Evolutionary conservation across 2,329 filamentous ascomycete genomes (phyloP).

Genomic region (Lasiodiplodia citricola): DNA sequence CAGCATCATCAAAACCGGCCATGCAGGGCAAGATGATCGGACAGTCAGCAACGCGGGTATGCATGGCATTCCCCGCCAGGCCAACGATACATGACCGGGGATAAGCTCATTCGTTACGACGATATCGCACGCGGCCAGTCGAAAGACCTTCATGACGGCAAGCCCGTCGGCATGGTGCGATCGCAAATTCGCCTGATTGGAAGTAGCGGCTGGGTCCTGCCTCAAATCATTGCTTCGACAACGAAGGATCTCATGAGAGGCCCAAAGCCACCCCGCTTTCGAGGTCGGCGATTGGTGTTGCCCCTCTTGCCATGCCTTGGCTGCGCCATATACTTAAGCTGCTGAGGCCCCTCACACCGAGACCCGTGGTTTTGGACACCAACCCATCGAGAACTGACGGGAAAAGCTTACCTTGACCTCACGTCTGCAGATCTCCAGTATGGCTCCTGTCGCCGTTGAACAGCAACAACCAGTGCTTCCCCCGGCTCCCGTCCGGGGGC

Average conservation of each 20-base stretch:
- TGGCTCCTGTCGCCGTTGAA: conserved; percentile 25
- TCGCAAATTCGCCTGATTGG: conserved; percentile 21
- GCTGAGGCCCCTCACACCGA: neutral
- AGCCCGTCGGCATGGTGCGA: conserved; percentile 20
- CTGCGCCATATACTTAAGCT: conserved; percentile 19
- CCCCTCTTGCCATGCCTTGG: conserved; percentile 19
- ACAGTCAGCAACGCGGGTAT: neutral
- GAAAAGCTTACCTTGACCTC: conserved; percentile 11
- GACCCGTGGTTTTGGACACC: neutral
- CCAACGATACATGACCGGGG: neutral
- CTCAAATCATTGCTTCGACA: neutral
- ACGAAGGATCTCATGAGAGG: conserved; percentile 7
- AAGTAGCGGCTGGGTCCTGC: neutral
- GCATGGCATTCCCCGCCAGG: neutral
- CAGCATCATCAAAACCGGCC: neutral
- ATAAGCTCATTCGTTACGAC: conserved; percentile 5
- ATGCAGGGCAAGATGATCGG: neutral
- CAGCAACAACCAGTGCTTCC: conserved; percentile 2
- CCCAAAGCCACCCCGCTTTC: conserved; percentile 14
- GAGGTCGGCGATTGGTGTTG: conserved; percentile 11
- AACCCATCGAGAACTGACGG: neutral
- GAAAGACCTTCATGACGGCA: conserved; percentile 17
- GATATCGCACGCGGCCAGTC: conserved; percentile 6
- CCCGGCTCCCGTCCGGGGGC: conserved; percentile 26
- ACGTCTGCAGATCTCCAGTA: neutral